Conservation (phyloP, 495 filamentous ascomycete genomes). For the Penicillium steckii region DNA sequence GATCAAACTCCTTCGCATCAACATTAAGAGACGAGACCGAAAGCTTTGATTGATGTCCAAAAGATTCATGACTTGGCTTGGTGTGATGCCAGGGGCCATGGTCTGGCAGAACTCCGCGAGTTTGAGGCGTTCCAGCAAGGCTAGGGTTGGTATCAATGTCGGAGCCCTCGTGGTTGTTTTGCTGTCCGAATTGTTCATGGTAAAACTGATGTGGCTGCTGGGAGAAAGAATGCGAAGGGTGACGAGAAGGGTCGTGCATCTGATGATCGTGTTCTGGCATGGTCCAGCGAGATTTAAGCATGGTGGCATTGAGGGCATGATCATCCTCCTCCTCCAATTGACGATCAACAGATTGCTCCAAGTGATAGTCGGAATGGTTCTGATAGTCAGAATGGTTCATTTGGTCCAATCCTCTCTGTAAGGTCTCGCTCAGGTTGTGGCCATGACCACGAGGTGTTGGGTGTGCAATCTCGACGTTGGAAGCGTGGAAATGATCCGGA, state of each 20-base stretch:
- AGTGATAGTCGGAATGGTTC: constrained; percentile 64
- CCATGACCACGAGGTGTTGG: constrained; percentile 64
- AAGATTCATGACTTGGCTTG: constrained; percentile 40
- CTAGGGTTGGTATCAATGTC: constrained; percentile 79
- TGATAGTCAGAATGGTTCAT: no score
- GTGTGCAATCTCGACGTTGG: constrained; percentile 56
- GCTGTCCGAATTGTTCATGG: constrained; percentile 32
- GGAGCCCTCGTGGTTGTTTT: constrained; percentile 54
- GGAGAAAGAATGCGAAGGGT: constrained; percentile 21
- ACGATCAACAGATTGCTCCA: constrained; percentile 70
- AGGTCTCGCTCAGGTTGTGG: constrained; percentile 66
- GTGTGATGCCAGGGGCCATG: constrained; percentile 42
- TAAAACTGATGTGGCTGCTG: constrained; percentile 41
- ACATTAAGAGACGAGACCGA: constrained; percentile 82
- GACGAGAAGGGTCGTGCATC: constrained; percentile 7
- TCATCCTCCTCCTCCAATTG: constrained; percentile 66
- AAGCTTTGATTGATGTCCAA: constrained; percentile 58
- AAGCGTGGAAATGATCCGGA: constrained; percentile 46
- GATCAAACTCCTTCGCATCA: constrained; percentile 84
- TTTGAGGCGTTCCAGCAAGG: constrained; percentile 62
- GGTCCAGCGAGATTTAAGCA: constrained; percentile 42
- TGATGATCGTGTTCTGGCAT: constrained; percentile 30
- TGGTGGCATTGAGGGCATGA: constrained; percentile 31
- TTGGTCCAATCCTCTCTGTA: constrained; percentile 80
- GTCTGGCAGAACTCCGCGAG: constrained; percentile 28